Conservation (phyloP, 2,329 filamentous ascomycete genomes). For the Claviceps paspali region DNA sequence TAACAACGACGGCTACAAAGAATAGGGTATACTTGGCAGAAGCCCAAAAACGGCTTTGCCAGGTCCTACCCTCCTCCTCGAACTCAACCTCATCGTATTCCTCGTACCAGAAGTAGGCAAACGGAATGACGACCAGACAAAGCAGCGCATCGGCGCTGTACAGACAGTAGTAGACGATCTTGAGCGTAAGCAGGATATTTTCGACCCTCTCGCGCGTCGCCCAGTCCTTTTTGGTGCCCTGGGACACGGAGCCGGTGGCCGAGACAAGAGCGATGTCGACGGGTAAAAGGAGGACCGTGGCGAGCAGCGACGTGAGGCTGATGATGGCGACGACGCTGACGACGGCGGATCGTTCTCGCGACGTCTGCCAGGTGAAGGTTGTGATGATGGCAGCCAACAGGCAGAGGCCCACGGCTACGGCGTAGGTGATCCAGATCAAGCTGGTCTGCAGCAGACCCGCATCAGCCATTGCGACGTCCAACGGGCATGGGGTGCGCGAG, state of each 20-base stretch:
- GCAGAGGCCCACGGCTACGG: slow-evolving; percentile 61
- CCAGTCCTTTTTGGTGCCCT: slow-evolving; percentile 86
- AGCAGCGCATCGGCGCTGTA: slow-evolving; percentile 86
- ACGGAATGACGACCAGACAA: slow-evolving; percentile 80
- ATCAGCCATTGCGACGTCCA: slow-evolving; percentile 20
- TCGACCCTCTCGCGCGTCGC: slow-evolving; percentile 69
- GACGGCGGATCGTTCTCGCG: slow-evolving; percentile 66
- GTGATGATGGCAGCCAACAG: slow-evolving; percentile 68
- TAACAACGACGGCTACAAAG: slow-evolving; percentile 64
- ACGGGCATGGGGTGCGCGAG: slow-evolving; percentile 1
- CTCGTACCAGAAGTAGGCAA: slow-evolving; percentile 96
- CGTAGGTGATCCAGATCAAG: slow-evolving; percentile 91
- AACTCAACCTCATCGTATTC: slow-evolving; percentile 87
- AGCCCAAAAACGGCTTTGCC: slow-evolving; percentile 58
- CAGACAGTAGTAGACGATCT: slow-evolving; percentile 80
- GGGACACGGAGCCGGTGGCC: slow-evolving; percentile 59
- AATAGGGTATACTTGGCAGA: slow-evolving; percentile 81
- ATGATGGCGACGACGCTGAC: slow-evolving; percentile 78
- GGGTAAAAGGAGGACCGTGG: slow-evolving; percentile 80
- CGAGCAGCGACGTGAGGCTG: slow-evolving; percentile 73
- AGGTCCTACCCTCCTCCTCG: slow-evolving; percentile 64
- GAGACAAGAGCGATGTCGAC: slow-evolving; percentile 94
- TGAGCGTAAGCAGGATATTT: slow-evolving; percentile 63
- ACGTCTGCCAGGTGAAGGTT: slow-evolving; percentile 81
- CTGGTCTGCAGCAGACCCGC: slow-evolving; percentile 64